Base-by-base conservation (phyloP, 306 rosid genomes). In the Carpinus viminea region DNA sequence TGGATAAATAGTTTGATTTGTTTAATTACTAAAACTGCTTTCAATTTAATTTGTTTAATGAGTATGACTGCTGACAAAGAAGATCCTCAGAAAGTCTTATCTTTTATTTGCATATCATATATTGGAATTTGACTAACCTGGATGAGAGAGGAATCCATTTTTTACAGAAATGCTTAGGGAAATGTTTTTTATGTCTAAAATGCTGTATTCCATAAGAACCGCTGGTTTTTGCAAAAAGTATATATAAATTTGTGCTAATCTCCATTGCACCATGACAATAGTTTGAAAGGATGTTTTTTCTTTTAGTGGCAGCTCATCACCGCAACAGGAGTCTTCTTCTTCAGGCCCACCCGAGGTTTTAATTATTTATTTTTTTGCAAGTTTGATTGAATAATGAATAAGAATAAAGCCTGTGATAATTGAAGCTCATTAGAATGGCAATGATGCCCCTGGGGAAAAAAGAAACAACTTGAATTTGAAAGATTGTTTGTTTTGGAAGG, bases 271-370 rank as follows among this genome's bases (percentile, higher is more conserved):
- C 41, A 16, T 16, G 70, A 36, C 5, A 34, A 34, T 64, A 15
- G 41, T 64, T 61, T 64, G 10, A 64, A 43, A 54, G 54, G 51
- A 18, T 52, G 10, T 8, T 18, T 65, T 76, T 64, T 34, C 64
- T 71, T 2, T 31, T 68, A 57, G 82, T 46, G 76, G 68, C 61
- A 34, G 55, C 31, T 73, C 79, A 68, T 82, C 73, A 3, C 45
- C 60, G 68, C 85, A 82, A 62, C 75, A 77, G 72, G 65, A 64
- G 73, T 73, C 85, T 57, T 73, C 82, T 77, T 82, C 85, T 77
- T 72, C 68, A 2, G 72, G 75, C 53, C 64, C 62, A 12, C 7
- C 70, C 48, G 79, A 82, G 85, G 82, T 82, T 64, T 4, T 77
- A 55, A 4, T 43, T 21, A 0, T 47, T 20, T 2, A 21, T 52